phyloP scores from a whole-genome alignment of 768 basidiomycete genomes.

The Calocybe cyanea region DNA sequence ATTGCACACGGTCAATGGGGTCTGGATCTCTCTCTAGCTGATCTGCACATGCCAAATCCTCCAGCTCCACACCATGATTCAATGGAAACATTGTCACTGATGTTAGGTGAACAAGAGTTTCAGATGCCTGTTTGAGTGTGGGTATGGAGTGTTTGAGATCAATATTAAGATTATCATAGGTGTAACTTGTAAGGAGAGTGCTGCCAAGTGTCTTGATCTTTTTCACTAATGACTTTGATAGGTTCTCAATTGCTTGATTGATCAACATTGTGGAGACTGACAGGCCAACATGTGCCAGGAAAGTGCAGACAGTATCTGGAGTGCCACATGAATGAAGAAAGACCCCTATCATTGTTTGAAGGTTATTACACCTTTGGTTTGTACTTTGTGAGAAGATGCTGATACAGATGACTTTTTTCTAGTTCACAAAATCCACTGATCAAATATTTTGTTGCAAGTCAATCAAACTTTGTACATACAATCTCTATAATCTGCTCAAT shows the following conservation, averaged over 20 bases:
- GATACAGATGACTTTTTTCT: no score
- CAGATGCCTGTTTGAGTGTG: constrained; percentile 23
- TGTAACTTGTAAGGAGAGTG: no score
- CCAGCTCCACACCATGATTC: constrained; percentile 14
- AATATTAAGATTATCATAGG: constrained; percentile 44
- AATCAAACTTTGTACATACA: no score
- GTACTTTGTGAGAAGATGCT: no score
- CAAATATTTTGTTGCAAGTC: no score
- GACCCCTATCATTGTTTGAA: constrained; percentile 22
- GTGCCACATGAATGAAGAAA: no score
- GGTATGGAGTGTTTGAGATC: constrained; percentile 26
- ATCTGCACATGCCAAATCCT: constrained; percentile 27
- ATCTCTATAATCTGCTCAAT: no score
- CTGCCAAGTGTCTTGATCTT: constrained; percentile 19
- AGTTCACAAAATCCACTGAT: no score
- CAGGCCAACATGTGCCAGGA: no score
- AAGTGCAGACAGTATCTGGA: no score
- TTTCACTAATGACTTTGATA: constrained; percentile 19
- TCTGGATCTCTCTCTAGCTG: constrained; percentile 27
- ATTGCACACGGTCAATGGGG: constrained; percentile 18
- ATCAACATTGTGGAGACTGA: constrained; percentile 24
- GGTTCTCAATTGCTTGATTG: constrained; percentile 17
- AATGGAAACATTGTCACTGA: constrained; percentile 28
- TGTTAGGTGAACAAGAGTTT: constrained; percentile 28
- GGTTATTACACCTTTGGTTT: constrained; percentile 20